Conservation (phyloP, 1,284 basidiomycete genomes). For the Gastroboletus turbinatus region DNA sequence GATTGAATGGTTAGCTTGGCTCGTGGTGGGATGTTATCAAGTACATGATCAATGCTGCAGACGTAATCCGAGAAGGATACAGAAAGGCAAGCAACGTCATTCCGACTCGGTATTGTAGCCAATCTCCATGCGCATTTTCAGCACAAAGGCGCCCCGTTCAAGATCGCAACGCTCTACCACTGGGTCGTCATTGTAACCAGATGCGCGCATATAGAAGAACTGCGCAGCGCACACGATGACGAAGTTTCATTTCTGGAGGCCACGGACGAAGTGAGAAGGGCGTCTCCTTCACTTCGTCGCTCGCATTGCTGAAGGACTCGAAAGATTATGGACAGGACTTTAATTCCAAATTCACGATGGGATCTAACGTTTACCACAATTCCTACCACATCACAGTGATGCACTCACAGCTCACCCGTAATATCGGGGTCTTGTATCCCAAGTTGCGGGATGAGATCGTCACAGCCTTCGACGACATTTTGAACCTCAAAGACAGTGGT, state of each 20-base stretch:
- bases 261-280: constrained; percentile 32
- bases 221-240: constrained; percentile 40
- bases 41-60: constrained; percentile 3
- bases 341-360: constrained; percentile 29
- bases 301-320: background rate
- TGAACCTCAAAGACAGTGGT: constrained; percentile 19
- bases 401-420: constrained; percentile 33
- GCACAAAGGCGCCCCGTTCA: constrained; percentile 41
- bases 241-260: constrained; percentile 37
- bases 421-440: constrained; percentile 23
- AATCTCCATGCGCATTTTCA: constrained; percentile 8
- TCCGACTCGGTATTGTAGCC: background rate
- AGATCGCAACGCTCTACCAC: constrained; percentile 36
- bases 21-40: constrained; percentile 16
- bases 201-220: constrained; percentile 39
- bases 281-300: no score
- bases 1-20: constrained; percentile 11
- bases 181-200: constrained; percentile 44
- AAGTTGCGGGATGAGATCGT: constrained; percentile 36
- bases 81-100: constrained; percentile 6
- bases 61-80: constrained; percentile 21
- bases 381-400: constrained; percentile 29
- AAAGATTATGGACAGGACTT: constrained; percentile 12
- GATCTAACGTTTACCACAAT: constrained; percentile 16
- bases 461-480: constrained; percentile 27